Base-by-base conservation (phyloP, 768 basidiomycete species). In the Auriculariales sp. region DNA sequence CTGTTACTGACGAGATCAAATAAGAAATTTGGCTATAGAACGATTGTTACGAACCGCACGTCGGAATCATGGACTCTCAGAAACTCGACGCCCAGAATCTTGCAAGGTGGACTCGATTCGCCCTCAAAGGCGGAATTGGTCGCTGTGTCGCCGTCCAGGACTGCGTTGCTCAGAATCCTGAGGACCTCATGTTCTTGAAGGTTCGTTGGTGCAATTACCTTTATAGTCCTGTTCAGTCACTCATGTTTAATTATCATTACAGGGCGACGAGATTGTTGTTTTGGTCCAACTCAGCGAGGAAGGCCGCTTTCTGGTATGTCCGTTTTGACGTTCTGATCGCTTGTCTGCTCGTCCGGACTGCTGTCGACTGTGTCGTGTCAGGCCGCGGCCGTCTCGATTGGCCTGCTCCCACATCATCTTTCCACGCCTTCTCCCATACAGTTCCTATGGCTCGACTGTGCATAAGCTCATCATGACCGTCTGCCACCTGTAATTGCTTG, bases 141-240 rank as follows among this genome's bases (percentile, higher is more conserved):
- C 81, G 71, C 56, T 88, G 86, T 54, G 78, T 75, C 1, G 88
- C 88, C 3, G 50, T 71, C 24, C 70, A 73, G 48, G 87, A 92
- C 61, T 87, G 83, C 57, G 74, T 85, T 17, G 85, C 85, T 2
- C 77, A 86, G 61, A 70, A 71, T 32, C 61, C 73, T 10, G 80
- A 80, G 22, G 88, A 91, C 62, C 70, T 92, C 39, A 92, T 92
- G 88, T 90, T 92, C 61, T 63, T 91, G 46, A 80, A 83, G 74
- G 86, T 79, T 49, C 45, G 74, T 67, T 27, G 22, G n/a, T 7
- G 33, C 27, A 49, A 5, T 28, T 47, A 31, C 15, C 22, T 28
- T 36, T 33, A 24, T 25, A n/a, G 5, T 27, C 11, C 29, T 28
- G 11, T 34, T 17, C n/a, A 22, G 10, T 28, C 25, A 10, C 46